Evolutionary conservation across 306 rosid genomes (phyloP).

Genomic region (Cucurbita argyrosperma): DNA sequence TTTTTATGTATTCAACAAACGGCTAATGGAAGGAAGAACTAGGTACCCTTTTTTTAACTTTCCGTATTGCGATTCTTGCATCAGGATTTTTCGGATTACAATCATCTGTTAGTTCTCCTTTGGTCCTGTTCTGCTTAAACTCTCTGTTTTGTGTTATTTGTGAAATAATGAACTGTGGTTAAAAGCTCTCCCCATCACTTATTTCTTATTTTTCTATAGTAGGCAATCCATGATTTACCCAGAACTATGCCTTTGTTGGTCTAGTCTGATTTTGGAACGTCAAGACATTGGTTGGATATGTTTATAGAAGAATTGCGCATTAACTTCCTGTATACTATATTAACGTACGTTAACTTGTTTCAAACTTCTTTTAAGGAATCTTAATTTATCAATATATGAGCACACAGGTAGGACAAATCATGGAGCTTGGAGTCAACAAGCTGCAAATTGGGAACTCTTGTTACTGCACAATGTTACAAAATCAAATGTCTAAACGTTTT

Average conservation of each 20-base stretch:
- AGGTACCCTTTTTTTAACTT: neutral
- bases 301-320: neutral
- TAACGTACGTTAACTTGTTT: neutral
- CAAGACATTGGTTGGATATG: neutral
- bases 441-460: neutral
- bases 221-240: neutral
- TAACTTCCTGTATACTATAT: neutral
- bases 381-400: neutral
- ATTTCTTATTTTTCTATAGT: neutral
- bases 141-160: neutral
- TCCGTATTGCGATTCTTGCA: neutral
- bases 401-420: neutral
- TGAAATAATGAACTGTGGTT: neutral
- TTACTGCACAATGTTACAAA: neutral
- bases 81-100: neutral
- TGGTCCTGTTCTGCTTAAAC: neutral
- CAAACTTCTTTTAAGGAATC: neutral
- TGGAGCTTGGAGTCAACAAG: constrained; percentile 1
- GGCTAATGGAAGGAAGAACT: neutral
- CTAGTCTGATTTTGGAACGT: neutral
- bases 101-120: neutral
- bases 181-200: neutral
- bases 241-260: neutral
- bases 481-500: neutral
- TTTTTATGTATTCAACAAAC: neutral